Evolutionary conservation across 2,329 filamentous ascomycete genomes (phyloP), one percentile per base, ranked within the genome.

Genomic region (Gnomoniopsis sp.): DNA sequence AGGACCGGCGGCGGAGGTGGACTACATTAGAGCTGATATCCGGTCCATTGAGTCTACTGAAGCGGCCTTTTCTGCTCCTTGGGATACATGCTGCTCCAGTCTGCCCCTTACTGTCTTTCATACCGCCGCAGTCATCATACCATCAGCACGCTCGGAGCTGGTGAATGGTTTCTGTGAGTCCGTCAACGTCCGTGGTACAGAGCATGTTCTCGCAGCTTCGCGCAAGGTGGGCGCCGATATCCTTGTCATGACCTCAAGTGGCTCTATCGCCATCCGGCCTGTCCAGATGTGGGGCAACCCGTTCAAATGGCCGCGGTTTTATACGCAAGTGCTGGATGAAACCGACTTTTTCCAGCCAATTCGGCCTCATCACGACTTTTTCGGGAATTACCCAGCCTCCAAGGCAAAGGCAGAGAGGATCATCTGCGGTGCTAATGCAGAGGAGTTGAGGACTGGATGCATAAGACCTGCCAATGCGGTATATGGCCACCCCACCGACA

Each of bases 61-160:
- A 7, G 71, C 69, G 0, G 80, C 80, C 17, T 84, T 85, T 57
- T 66, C 70, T 6, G 69, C 71, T 22, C 71, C 76, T 6, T 85
- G 83, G 82, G 70, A 74, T 2, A 51, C 67, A 2, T 66, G 68
- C 1, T 71, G 76, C 6, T 71, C 75, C 6, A 49, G 68, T 4
- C 71, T 78, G 3, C 81, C 82, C 1, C 69, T 85, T 23, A 84
- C 81, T 1, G 81, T 85, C 15, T 83, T 81, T 65, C 82, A 85
- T 69, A 84, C 59, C 3, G 79, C 78, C 11, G 79, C 79, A 3
- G 68, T 75, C 30, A 82, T 82, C 54, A 67, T 74, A 7, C 69
- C 76, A 0, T 71, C 70, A 0, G 78, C 81, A 49, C 75, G 79
- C 38, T 72, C 74, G 19, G 64, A 67, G 60, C 67, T 68, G 2